These are phyloP conservation scores for Naganishia albida DNA, from an alignment of 1,284 basidiomycete genomes.

Conservation along the genomic window DNA sequence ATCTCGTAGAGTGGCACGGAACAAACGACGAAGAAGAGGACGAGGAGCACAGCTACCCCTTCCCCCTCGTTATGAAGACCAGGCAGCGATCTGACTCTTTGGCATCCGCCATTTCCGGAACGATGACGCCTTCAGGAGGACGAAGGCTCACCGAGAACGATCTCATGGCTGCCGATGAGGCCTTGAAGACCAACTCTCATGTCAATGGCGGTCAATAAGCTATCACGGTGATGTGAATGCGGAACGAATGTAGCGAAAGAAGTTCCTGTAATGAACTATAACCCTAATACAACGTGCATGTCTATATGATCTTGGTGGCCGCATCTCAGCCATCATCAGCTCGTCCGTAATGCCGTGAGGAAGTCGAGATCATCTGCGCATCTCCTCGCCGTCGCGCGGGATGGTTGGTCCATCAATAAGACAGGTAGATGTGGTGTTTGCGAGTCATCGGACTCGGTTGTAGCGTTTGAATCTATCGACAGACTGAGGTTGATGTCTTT, in stretches of 20 bases:
- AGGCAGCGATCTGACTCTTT: conserved; percentile 77
- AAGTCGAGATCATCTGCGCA: not conserved
- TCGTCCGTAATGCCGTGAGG: not conserved
- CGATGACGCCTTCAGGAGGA: conserved; percentile 82
- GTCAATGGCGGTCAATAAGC: conserved; percentile 33
- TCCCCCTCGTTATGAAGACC: conserved; percentile 88
- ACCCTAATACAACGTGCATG: conserved; percentile 19
- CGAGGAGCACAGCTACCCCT: conserved; percentile 88
- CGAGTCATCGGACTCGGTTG: conserved; percentile 17
- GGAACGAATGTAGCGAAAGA: not conserved
- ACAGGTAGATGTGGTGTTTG: conserved; percentile 10
- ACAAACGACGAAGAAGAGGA: conserved; percentile 63
- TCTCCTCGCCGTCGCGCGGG: not conserved
- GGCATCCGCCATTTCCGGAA: conserved; percentile 70
- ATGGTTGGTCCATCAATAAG: not conserved
- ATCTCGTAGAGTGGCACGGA: conserved; percentile 48
- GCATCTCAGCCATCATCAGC: not conserved
- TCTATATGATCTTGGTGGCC: not conserved
- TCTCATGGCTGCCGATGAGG: conserved; percentile 77
- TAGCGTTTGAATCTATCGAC: conserved; percentile 5
- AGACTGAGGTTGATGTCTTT: conserved; percentile 1
- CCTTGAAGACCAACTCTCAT: conserved; percentile 57
- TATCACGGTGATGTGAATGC: not conserved
- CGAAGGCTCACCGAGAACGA: conserved; percentile 79
- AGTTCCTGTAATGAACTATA: conserved; percentile 7